phyloP scores from a whole-genome alignment of 1,139 yeast species.

The Taiozyma onychis region DNA sequence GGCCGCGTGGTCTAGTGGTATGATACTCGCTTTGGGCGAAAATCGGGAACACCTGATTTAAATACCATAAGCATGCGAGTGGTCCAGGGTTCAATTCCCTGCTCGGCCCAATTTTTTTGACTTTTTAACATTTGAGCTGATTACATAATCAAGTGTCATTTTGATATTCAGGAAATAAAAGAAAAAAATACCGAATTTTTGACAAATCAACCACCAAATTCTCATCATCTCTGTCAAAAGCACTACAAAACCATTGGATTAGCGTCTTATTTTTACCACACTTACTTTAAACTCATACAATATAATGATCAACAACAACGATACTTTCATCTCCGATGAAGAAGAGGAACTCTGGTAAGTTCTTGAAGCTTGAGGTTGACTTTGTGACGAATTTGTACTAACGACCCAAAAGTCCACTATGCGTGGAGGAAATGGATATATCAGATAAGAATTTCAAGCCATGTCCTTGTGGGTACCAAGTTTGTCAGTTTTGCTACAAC shows the following conservation, averaged over 20 bases:
- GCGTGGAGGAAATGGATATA: conserved; percentile 96
- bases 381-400: background rate
- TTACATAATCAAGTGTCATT: background rate
- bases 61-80: too few relatives aligned
- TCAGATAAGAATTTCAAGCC: conserved; percentile 96
- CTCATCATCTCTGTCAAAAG: background rate
- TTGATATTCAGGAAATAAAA: background rate
- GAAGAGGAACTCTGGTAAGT: conserved; percentile 72
- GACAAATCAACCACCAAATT: background rate
- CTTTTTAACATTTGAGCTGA: background rate
- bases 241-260: background rate
- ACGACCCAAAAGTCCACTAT: conserved; percentile 57
- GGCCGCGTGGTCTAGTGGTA: too few relatives aligned
- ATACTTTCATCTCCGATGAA: conserved; percentile 38
- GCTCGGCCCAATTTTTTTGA: too few relatives aligned
- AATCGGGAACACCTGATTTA: too few relatives aligned
- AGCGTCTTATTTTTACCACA: background rate
- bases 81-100: too few relatives aligned
- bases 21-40: too few relatives aligned
- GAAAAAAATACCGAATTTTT: background rate
- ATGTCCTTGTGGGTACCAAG: conserved; percentile 98
- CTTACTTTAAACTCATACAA: background rate
- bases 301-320: background rate
- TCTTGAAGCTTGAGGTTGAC: background rate
- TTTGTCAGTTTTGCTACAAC: conserved; percentile 97